phyloP scores from a whole-genome alignment of 1,139 yeast species.

The Yamadazyma dendronema region DNA sequence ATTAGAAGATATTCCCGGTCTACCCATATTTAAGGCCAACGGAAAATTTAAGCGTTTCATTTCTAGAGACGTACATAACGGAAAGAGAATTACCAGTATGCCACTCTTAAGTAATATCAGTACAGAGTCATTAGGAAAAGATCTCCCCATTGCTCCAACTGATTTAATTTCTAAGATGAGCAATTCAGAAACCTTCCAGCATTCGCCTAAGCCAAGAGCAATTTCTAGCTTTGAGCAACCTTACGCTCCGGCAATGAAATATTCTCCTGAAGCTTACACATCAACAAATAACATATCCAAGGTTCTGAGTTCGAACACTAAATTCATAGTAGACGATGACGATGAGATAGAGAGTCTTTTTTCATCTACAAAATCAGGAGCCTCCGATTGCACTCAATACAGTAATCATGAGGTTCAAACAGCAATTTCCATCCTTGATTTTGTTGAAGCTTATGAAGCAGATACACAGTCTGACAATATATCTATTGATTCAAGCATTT shows the following conservation, averaged over 20 bases:
- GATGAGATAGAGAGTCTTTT: slow-evolving; percentile 23
- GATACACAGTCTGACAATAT: not conserved
- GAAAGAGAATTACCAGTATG: slow-evolving; percentile 14
- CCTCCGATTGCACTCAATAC: slow-evolving; percentile 6
- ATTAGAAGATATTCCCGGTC: slow-evolving; percentile 30
- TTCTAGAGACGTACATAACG: slow-evolving; percentile 3
- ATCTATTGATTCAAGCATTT: slow-evolving; percentile 6
- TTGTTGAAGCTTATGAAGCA: slow-evolving; percentile 12
- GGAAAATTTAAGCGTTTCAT: slow-evolving; percentile 24
- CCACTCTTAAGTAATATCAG: slow-evolving; percentile 9
- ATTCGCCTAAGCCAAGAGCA: not conserved
- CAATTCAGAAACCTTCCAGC: not conserved
- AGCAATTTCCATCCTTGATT: slow-evolving; percentile 14
- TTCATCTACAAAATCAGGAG: slow-evolving; percentile 15
- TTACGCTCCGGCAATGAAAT: too few relatives aligned
- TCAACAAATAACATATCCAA: too few relatives aligned
- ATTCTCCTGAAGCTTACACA: too few relatives aligned
- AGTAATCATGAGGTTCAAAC: slow-evolving; percentile 9
- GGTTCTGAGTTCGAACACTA: not conserved
- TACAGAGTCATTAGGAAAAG: slow-evolving; percentile 6
- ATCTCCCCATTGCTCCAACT: slow-evolving; percentile 9
- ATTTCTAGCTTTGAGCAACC: not conserved
- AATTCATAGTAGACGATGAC: slow-evolving; percentile 12
- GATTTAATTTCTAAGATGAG: slow-evolving; percentile 4
- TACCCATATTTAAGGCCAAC: slow-evolving; percentile 28